Percentiles rank a stretch among this genome's conserved stretches.
Evolutionary conservation across 2,329 filamentous ascomycete species (phyloP).

Genomic region (Bertia moriformis): DNA sequence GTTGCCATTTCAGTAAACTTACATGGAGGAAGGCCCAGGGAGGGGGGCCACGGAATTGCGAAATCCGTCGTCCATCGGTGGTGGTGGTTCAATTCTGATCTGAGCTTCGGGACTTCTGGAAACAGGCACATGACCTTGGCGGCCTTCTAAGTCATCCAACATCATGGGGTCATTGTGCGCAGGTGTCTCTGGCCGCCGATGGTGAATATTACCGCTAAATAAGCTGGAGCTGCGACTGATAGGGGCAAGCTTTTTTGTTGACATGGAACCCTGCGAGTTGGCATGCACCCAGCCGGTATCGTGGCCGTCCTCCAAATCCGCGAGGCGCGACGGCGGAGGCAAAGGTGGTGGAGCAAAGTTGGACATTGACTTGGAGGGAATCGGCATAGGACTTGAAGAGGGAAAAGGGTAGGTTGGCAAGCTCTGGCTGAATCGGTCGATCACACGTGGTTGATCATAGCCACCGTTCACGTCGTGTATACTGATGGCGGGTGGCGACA

Average conservation of each 20-base stretch:
- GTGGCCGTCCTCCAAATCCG: slow-evolving; percentile 34
- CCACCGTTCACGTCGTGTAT: background rate
- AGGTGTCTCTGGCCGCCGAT: slow-evolving; percentile 11
- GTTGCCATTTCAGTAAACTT: no score
- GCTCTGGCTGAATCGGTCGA: background rate
- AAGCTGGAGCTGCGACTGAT: slow-evolving; percentile 27
- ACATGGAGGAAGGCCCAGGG: no score
- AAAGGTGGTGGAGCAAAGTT: slow-evolving; percentile 35
- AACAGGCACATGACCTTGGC: background rate
- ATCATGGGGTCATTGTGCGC: background rate
- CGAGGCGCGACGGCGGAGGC: slow-evolving; percentile 41
- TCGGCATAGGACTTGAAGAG: background rate
- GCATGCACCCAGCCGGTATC: slow-evolving; percentile 48
- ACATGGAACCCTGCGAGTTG: slow-evolving; percentile 25
- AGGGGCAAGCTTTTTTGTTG: slow-evolving; percentile 11
- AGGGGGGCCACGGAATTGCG: background rate
- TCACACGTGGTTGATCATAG: background rate
- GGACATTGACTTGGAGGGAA: background rate
- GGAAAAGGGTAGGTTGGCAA: background rate
- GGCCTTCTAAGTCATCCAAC: background rate
- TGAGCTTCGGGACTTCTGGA: background rate
- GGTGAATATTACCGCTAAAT: slow-evolving; percentile 22
- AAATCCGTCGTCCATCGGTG: slow-evolving; percentile 1
- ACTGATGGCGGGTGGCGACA: background rate
- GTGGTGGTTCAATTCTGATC: background rate